Evolutionary conservation across 106 monocot species (phyloP), one percentile per base, ranked within the genome.

Genomic region (Chionographis japonica): DNA sequence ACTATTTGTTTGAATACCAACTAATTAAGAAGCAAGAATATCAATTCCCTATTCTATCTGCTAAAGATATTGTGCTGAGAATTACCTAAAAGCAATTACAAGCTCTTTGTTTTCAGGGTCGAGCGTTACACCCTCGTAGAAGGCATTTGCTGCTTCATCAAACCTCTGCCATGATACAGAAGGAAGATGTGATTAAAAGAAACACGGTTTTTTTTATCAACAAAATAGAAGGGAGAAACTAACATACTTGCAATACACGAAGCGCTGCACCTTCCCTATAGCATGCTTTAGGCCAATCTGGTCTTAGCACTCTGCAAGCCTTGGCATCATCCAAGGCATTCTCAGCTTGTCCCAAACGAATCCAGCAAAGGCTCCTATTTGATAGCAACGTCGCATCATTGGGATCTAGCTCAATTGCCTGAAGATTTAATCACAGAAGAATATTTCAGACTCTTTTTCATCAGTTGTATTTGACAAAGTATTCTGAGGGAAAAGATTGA

Each of bases 61-160:
- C 2, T 19, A 55, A 37, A 57, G 53, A 4, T 2, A 50, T 19
- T 4, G 13, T 37, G 8, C 4, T 11, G 17, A 67, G 12, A 36
- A 56, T 38, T 61, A 95, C 94, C 94, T 95, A 80, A 95, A 95
- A 50, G 86, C 81, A 71, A 71, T 69, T n/a, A 95, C 83, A 58
- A 95, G 91, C 69, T 91, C 91, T 66, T 77, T 85, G 69, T 95
- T 95, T 74, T 95, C 91, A 39, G 94, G 91, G 18, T 91, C 90
- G 67, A 91, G 88, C 73, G 75, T 71, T 43, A 95, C 88, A 46
- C 88, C 94, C 67, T 95, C 94, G 67, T 88, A 95, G 70, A 95
- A 95, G 35, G 88, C 85, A 88, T 88, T 95, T 52, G 94, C 91
- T 6, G 94, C 94, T 73, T 95, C 94, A 52, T 95, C 88, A 71